Conservation (phyloP, 331 rosid genomes). For the Malus hybrid region DNA sequence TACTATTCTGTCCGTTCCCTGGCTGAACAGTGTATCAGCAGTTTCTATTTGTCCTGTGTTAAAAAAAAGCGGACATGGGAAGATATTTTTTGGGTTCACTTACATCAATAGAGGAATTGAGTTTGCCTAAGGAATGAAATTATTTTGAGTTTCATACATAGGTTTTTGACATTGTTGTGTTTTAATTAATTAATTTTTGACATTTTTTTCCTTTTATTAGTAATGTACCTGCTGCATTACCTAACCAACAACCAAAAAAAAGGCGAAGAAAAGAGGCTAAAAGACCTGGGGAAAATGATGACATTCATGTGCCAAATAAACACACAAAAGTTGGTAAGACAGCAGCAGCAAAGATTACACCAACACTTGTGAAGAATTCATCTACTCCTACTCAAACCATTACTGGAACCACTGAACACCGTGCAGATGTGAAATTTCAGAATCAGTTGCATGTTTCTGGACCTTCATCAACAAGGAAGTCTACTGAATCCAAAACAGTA, state of each 20-base stretch:
- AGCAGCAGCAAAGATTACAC: constrained; percentile 48
- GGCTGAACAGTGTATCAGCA: constrained; percentile 1
- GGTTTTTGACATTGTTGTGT: not conserved
- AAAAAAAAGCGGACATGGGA: not conserved
- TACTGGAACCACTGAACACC: constrained; percentile 35
- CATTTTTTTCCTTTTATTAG: constrained; percentile 17
- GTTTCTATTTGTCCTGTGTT: not conserved
- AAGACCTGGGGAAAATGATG: constrained; percentile 52
- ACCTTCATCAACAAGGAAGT: constrained; percentile 43
- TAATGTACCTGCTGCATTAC: constrained; percentile 50
- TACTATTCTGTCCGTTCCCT: not conserved
- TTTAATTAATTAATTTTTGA: constrained; percentile 1
- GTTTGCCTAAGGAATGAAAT: not conserved
- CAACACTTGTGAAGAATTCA: constrained; percentile 39
- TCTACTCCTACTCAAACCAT: constrained; percentile 40
- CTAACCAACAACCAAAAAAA: constrained; percentile 89
- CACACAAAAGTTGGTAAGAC: constrained; percentile 57
- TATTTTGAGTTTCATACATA: not conserved
- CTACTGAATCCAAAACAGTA: constrained; percentile 41
- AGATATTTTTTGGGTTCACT: not conserved
- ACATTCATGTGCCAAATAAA: constrained; percentile 44
- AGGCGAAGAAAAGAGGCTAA: constrained; percentile 85
- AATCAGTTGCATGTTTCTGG: constrained; percentile 45
- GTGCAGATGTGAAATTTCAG: constrained; percentile 44
- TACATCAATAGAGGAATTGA: not conserved